Evolutionary conservation across 257 asterid species (phyloP).

Genomic region (Nicotiana undulata): DNA sequence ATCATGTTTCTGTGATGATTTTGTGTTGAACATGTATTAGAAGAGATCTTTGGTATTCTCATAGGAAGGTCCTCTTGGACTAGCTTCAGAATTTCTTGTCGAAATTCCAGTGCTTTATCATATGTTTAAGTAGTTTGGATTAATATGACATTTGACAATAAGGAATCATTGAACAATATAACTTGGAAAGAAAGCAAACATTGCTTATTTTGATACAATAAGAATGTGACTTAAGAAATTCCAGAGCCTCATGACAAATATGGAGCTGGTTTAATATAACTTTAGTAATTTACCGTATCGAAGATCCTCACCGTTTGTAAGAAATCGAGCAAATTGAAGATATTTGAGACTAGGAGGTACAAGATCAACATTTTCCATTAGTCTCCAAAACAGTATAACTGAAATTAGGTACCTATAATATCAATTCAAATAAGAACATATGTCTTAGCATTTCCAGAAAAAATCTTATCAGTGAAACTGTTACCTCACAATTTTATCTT

Average conservation of each 20-base stretch:
- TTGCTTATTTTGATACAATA: not conserved
- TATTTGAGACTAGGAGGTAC: slow-evolving; percentile 49
- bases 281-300: not conserved
- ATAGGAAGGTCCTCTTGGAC: not conserved
- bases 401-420: slow-evolving; percentile 67
- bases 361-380: slow-evolving; percentile 45
- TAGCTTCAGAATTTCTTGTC: not conserved
- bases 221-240: not conserved
- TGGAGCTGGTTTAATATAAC: not conserved
- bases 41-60: not conserved
- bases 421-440: slow-evolving; percentile 1
- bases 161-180: not conserved
- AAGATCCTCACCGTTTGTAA: slow-evolving; percentile 47
- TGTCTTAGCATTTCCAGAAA: not conserved
- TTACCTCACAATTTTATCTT: not conserved
- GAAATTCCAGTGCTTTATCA: not conserved
- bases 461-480: not conserved
- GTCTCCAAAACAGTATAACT: slow-evolving; percentile 49
- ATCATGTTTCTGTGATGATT: not conserved
- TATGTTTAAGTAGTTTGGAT: not conserved
- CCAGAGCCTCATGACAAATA: not conserved
- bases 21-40: not conserved
- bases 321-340: slow-evolving; percentile 59
- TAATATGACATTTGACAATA: not conserved
- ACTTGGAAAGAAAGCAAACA: not conserved